phyloP scores from a whole-genome alignment of 768 basidiomycete genomes.

The Russula emetica region DNA sequence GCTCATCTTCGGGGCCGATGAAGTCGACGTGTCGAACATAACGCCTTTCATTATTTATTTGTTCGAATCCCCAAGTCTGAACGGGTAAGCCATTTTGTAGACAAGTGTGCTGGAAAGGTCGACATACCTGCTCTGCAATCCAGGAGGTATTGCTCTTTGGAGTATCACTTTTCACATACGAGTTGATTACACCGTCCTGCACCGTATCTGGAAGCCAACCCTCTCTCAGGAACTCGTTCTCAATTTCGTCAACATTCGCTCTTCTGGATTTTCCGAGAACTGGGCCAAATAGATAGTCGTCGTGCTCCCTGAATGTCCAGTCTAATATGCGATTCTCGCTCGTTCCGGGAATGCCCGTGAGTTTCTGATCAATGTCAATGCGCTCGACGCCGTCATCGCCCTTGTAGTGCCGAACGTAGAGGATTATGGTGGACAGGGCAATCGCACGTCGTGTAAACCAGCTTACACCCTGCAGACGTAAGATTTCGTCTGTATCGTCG shows the following conservation, averaged over 20 bases:
- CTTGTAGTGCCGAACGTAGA: slow-evolving; percentile 57
- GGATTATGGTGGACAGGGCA: slow-evolving; percentile 50
- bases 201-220: slow-evolving; percentile 44
- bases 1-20: slow-evolving; percentile 20
- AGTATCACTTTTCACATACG: slow-evolving; percentile 54
- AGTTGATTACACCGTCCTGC: slow-evolving; percentile 36
- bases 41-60: slow-evolving; percentile 23
- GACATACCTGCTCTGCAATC: slow-evolving; percentile 58
- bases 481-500: slow-evolving; percentile 57
- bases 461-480: slow-evolving; percentile 64
- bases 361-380: slow-evolving; percentile 60
- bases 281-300: slow-evolving; percentile 59
- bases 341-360: slow-evolving; percentile 57
- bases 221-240: slow-evolving; percentile 37
- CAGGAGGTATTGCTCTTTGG: slow-evolving; percentile 56
- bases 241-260: slow-evolving; percentile 33
- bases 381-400: slow-evolving; percentile 56
- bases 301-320: slow-evolving; percentile 49
- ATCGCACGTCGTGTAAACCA: slow-evolving; percentile 70
- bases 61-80: slow-evolving; percentile 30
- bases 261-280: slow-evolving; percentile 43
- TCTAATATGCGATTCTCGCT: slow-evolving; percentile 54
- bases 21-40: slow-evolving; percentile 27
- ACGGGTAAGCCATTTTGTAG: not conserved
- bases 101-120: not conserved